Evolutionary conservation across 305 asterid species (phyloP).

Genomic region (Fraxinus angustifolia): DNA sequence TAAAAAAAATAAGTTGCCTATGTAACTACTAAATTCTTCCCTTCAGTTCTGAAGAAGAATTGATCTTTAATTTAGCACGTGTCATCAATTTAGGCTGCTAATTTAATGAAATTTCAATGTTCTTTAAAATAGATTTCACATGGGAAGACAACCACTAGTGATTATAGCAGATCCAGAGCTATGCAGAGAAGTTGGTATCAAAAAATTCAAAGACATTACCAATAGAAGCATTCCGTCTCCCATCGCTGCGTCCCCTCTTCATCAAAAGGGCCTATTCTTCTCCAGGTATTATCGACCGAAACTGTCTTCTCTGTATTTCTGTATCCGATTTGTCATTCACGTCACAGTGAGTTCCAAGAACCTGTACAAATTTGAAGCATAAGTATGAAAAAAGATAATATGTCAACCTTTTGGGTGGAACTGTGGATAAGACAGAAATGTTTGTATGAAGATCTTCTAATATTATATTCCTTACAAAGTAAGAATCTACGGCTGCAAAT

Average conservation of each 20-base stretch:
- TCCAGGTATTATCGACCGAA: constrained; percentile 42
- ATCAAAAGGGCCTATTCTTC: constrained; percentile 90
- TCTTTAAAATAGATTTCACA: constrained; percentile 61
- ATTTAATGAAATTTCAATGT: neutral
- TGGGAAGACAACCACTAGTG: constrained; percentile 94
- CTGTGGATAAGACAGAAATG: neutral
- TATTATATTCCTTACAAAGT: neutral
- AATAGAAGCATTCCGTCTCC: constrained; percentile 98
- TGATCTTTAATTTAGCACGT: neutral
- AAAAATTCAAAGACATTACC: constrained; percentile 66
- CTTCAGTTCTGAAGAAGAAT: neutral
- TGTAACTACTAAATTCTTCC: neutral
- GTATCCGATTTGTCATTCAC: neutral
- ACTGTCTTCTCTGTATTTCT: neutral
- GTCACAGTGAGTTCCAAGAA: neutral
- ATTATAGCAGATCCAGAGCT: constrained; percentile 85
- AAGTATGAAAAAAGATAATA: neutral
- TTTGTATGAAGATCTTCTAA: neutral
- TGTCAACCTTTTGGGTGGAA: neutral
- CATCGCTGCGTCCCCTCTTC: constrained; percentile 88
- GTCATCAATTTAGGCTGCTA: neutral
- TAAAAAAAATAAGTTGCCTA: neutral
- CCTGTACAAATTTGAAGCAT: neutral
- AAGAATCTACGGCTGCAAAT: neutral
- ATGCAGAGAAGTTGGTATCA: constrained; percentile 85